A percentile compares a stretch with the other conserved stretches of the same genome.
Conservation (phyloP, 306 rosid genomes). For the Corylus americana region DNA sequence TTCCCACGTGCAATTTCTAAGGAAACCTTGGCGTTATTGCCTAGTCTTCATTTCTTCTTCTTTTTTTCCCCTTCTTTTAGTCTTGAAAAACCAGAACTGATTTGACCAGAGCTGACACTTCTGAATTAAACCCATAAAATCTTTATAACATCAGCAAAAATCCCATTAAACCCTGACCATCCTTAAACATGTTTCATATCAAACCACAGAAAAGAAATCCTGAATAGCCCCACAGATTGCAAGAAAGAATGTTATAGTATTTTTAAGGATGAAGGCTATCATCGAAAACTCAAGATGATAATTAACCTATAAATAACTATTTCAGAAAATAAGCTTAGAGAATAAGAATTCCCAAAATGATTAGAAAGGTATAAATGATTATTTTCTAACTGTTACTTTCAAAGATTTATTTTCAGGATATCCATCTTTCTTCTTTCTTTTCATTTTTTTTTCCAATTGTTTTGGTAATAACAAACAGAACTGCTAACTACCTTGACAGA, state of each 20-base stretch:
- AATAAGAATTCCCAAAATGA: background rate
- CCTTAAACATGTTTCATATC: background rate
- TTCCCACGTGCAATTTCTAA: background rate
- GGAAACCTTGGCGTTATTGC: background rate
- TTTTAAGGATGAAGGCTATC: background rate
- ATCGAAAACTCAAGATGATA: background rate
- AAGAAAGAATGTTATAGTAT: background rate
- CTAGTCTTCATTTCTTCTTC: background rate
- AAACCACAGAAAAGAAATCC: background rate
- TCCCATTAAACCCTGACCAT: background rate
- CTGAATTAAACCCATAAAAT: background rate
- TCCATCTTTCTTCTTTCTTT: background rate
- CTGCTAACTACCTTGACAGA: conserved; percentile 65
- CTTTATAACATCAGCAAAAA: background rate
- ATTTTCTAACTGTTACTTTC: background rate
- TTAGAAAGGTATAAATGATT: background rate
- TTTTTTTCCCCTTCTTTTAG: background rate
- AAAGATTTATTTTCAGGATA: background rate
- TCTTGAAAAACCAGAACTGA: background rate
- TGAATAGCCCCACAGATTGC: background rate
- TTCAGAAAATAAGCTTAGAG: background rate
- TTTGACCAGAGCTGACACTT: background rate
- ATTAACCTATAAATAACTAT: background rate
- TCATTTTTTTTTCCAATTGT: background rate
- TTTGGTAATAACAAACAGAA: background rate